These are phyloP conservation scores for Poronia punctata DNA, from an alignment of 495 filamentous ascomycete species.

Conservation along the genomic window DNA sequence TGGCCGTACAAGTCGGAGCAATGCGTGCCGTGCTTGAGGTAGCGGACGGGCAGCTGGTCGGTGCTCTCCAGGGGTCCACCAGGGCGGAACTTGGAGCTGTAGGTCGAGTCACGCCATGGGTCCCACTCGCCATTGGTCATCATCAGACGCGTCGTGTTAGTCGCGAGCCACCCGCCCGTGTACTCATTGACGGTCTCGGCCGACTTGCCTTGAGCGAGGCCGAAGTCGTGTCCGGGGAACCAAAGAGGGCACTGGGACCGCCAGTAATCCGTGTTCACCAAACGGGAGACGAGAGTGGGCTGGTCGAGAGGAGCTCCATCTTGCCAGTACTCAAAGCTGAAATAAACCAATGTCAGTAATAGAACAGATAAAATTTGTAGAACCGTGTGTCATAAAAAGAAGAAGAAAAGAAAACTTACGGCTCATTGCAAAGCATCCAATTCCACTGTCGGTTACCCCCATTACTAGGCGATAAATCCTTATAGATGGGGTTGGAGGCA, in stretches of 20 bases:
- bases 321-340: slow-evolving; percentile 48
- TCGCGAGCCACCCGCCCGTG: slow-evolving; percentile 53
- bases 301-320: slow-evolving; percentile 41
- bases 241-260: slow-evolving; percentile 50
- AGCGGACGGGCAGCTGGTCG: slow-evolving; percentile 23
- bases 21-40: slow-evolving; percentile 33
- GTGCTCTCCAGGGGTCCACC: slow-evolving; percentile 33
- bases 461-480: slow-evolving; percentile 47
- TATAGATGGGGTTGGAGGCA: slow-evolving; percentile 48
- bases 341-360: neutral
- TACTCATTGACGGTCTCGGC: slow-evolving; percentile 50
- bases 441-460: slow-evolving; percentile 52
- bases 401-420: slow-evolving; percentile 23
- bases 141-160: slow-evolving; percentile 50
- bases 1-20: slow-evolving; percentile 39
- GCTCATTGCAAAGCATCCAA: slow-evolving; percentile 63
- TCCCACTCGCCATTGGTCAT: slow-evolving; percentile 51
- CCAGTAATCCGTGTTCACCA: slow-evolving; percentile 51
- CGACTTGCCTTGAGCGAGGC: slow-evolving; percentile 43
- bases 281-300: slow-evolving; percentile 48
- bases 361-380: too few species aligned
- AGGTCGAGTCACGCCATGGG: slow-evolving; percentile 37
- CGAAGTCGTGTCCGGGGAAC: slow-evolving; percentile 43
- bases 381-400: slow-evolving; percentile 53
- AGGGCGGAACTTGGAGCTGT: slow-evolving; percentile 31